These are phyloP conservation scores for Pleurotus tuoliensis DNA, from an alignment of 768 basidiomycete genomes.

Conservation along the genomic window DNA sequence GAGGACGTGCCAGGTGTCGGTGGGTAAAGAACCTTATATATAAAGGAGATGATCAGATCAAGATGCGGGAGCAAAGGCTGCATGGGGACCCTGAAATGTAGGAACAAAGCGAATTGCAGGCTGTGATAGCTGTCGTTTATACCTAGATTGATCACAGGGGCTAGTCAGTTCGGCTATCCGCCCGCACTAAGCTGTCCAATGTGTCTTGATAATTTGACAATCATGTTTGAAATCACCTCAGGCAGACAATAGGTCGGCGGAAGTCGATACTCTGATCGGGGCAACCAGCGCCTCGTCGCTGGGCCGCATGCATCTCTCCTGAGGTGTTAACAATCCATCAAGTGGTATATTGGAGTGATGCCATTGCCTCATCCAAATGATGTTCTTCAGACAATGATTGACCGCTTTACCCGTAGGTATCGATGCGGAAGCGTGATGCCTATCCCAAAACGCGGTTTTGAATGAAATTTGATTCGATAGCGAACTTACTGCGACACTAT, in stretches of 20 bases:
- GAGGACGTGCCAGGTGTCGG: neutral
- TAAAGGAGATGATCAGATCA: constrained; percentile 2
- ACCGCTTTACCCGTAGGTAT: constrained; percentile 3
- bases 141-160: neutral
- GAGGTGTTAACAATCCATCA: constrained; percentile 3
- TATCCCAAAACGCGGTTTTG: too few relatives aligned
- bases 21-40: neutral
- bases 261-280: too few relatives aligned
- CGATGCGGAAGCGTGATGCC: neutral
- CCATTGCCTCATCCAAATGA: neutral
- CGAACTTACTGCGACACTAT: too few relatives aligned
- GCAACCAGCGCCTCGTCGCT: too few relatives aligned
- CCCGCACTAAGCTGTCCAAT: neutral
- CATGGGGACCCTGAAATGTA: constrained; percentile 1
- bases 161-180: neutral
- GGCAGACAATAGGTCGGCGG: too few relatives aligned
- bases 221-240: too few relatives aligned
- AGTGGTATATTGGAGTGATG: neutral
- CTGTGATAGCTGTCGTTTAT: constrained; percentile 3
- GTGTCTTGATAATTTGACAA: neutral
- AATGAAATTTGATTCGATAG: too few relatives aligned
- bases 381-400: constrained; percentile 6
- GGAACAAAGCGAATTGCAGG: neutral
- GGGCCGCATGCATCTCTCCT: too few relatives aligned
- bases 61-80: constrained; percentile 7